phyloP scores from a whole-genome alignment of 805 yeast genomes.

The Schwanniomyces polymorphus region DNA sequence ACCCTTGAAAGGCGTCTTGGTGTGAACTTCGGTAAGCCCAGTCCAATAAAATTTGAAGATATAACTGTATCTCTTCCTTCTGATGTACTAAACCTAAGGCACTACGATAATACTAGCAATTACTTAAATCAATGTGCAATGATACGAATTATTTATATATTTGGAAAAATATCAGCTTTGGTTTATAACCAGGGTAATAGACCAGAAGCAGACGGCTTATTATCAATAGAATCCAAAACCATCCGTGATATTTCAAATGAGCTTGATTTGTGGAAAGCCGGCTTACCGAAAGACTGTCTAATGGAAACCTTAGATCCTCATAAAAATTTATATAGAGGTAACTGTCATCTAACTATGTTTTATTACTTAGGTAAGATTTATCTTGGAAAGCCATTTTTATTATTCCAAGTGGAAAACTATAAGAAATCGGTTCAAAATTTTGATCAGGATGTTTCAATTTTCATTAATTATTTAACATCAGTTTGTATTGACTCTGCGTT shows the following conservation, averaged over 20 bases:
- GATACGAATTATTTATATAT: constrained; percentile 9
- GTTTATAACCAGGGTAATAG: constrained; percentile 3
- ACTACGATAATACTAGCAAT: constrained; percentile 9
- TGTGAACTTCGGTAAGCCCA: constrained; percentile 11
- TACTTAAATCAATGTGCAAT: constrained; percentile 9
- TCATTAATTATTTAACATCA: constrained; percentile 13
- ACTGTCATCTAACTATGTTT: constrained; percentile 11
- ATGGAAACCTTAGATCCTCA: not conserved
- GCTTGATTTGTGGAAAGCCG: constrained; percentile 1
- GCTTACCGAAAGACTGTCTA: not conserved
- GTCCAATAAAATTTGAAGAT: constrained; percentile 8
- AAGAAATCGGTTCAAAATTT: not conserved
- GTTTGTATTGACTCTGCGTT: constrained; percentile 16
- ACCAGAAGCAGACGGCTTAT: constrained; percentile 1
- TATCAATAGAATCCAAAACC: constrained; percentile 7
- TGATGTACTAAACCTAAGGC: constrained; percentile 7
- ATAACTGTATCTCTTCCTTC: constrained; percentile 12
- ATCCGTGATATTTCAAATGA: constrained; percentile 1
- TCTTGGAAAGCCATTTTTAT: constrained; percentile 15
- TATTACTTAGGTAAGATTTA: constrained; percentile 14
- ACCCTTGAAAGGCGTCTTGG: constrained; percentile 13
- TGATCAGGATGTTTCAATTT: constrained; percentile 8
- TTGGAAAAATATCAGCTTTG: constrained; percentile 10
- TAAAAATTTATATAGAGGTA: constrained; percentile 8
- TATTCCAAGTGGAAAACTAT: constrained; percentile 13